Evolutionary conservation across 2,329 filamentous ascomycete species (phyloP), one percentile per base, ranked within the genome.

Genomic region (Colletotrichum sp.): DNA sequence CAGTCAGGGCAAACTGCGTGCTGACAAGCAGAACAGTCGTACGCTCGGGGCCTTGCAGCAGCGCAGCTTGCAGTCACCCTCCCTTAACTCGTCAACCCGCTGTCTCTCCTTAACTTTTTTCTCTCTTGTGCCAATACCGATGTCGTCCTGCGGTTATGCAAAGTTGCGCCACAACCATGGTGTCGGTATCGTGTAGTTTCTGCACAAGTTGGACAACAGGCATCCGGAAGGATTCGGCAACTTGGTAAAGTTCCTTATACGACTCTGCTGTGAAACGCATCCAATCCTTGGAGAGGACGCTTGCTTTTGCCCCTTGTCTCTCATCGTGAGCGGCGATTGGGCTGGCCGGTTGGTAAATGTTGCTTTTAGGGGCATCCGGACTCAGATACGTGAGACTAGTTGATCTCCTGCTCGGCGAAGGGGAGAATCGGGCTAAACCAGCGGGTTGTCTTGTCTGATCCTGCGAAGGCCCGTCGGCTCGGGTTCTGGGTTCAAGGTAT

Each of bases 141-240:
- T 28, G 32, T 9, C n/a, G 15, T n/a, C 18, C 43, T 48, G 52
- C 61, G 21, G 71, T 74, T 43, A 72, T 71, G 76, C 76, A 77
- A 74, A 72, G 61, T 77, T 78, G 64, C 68, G 77, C 76, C 77
- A 73, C 77, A 67, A 59, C 77, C 77, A 78, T 65, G 77, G 77
- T 48, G 32, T 69, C 70, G 77, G 77, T 64, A 78, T n/a, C 36
- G 59, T 48, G 52, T 43, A 59, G 71, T 43, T 72, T 48, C 43
- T 18, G 57, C 55, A 68, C 63, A 68, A 60, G 63, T 67, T 32
- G 55, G 66, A 57, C 66, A 48, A 55, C 24, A 70, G 66, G 16
- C 59, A 60, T 36, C 21, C 57, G 39, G 43, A 59, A 28, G 8
- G 24, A 36, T 48, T 39, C 34, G 32, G 61, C 64, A 64, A 43